Percentiles rank a stretch among this genome's conserved stretches.
These are phyloP conservation scores for Pseudocercospora pini-densiflorae DNA, from an alignment of 2,329 filamentous ascomycete genomes.

Conservation along the genomic window DNA sequence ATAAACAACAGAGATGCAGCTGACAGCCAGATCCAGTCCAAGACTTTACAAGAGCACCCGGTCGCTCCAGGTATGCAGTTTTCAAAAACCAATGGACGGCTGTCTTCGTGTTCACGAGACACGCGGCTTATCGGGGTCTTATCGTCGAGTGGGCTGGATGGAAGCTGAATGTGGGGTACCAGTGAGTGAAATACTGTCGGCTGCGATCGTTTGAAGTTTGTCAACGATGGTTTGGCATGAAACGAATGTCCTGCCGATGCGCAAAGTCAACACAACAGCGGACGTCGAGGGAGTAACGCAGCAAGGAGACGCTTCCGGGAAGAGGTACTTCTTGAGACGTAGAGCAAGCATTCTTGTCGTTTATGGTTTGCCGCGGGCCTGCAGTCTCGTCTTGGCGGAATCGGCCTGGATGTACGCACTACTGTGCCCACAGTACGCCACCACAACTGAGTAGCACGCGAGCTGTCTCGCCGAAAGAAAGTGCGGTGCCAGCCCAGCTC, in stretches of 20 bases:
- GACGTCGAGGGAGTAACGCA: conserved; percentile 1
- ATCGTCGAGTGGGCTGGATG: background rate
- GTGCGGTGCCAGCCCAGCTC: background rate
- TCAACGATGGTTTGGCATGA: background rate
- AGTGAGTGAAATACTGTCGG: too few relatives aligned
- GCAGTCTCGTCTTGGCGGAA: background rate
- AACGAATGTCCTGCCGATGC: background rate
- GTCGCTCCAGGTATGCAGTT: background rate
- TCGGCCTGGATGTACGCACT: background rate
- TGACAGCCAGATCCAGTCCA: background rate
- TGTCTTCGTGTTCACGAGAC: background rate
- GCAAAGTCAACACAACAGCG: background rate
- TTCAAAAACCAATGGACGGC: background rate
- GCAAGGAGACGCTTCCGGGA: background rate
- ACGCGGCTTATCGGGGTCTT: conserved; percentile 9
- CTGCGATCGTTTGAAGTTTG: background rate
- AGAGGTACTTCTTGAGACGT: background rate
- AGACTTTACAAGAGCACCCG: background rate
- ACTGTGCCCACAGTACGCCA: background rate
- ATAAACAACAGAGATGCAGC: background rate
- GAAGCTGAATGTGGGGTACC: background rate
- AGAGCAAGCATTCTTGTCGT: background rate
- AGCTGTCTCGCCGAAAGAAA: background rate
- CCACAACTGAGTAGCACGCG: background rate
- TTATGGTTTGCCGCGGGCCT: background rate